These are phyloP conservation scores for Euphorbia neoarborescens DNA, from an alignment of 441 rosid species.

Conservation along the genomic window DNA sequence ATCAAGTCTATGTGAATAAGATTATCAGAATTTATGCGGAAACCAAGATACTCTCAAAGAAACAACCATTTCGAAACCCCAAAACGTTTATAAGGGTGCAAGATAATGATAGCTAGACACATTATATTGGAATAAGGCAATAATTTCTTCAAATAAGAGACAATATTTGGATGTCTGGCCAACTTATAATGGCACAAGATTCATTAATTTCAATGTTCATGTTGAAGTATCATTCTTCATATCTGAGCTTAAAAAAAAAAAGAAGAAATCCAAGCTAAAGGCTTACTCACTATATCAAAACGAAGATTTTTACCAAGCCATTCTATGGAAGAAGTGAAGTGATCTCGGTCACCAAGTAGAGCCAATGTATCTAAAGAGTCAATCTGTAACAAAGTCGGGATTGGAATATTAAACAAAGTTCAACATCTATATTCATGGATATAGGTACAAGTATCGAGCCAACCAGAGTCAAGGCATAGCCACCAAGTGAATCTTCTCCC, in stretches of 20 bases:
- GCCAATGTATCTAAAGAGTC: slow-evolving; percentile 89
- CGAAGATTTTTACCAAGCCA: slow-evolving; percentile 96
- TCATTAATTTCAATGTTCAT: neutral
- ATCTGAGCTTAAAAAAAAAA: slow-evolving; percentile 8
- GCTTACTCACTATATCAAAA: slow-evolving; percentile 93
- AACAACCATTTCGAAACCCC: neutral
- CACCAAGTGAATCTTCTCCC: slow-evolving; percentile 93
- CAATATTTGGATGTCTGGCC: neutral
- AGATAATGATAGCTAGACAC: neutral
- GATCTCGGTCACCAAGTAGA: slow-evolving; percentile 75
- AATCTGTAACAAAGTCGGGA: slow-evolving; percentile 42
- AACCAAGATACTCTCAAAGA: neutral
- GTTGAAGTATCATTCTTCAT: neutral
- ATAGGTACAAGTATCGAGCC: slow-evolving; percentile 1
- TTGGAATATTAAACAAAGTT: slow-evolving; percentile 10
- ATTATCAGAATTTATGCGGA: neutral
- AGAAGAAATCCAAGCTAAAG: slow-evolving; percentile 13
- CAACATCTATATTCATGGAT: neutral
- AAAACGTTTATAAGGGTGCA: neutral
- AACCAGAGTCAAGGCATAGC: slow-evolving; percentile 94
- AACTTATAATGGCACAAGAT: slow-evolving; percentile 2
- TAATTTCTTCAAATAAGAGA: neutral
- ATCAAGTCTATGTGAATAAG: neutral
- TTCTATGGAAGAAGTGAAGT: slow-evolving; percentile 68
- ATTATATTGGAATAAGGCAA: neutral